A percentile compares a stretch with the other conserved stretches of the same genome.
Evolutionary conservation across 2,329 filamentous ascomycete species (phyloP).

Genomic region (Trichophyton schoenleinii): DNA sequence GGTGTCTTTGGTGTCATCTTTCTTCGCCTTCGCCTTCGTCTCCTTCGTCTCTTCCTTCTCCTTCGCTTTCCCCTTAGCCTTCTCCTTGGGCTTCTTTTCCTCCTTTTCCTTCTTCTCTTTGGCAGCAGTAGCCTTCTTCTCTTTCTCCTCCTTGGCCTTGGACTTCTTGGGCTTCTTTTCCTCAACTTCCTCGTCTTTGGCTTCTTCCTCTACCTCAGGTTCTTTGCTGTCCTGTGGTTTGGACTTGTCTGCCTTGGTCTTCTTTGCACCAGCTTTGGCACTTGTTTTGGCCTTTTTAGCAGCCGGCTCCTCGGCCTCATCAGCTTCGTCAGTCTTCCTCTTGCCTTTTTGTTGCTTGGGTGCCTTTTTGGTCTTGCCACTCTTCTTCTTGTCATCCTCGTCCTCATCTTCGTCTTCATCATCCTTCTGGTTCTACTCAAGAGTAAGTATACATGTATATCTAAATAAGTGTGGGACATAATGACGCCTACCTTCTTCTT

Average conservation of each 20-base stretch:
- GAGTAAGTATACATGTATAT: background rate
- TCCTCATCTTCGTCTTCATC: background rate
- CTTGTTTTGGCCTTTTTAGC: constrained; percentile 14
- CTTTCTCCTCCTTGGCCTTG: constrained; percentile 10
- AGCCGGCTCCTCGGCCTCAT: constrained; percentile 12
- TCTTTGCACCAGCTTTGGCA: constrained; percentile 4
- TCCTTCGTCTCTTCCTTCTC: constrained; percentile 8
- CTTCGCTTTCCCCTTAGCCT: constrained; percentile 10
- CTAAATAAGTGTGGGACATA: background rate
- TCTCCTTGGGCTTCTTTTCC: constrained; percentile 12
- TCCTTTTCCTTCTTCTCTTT: constrained; percentile 14
- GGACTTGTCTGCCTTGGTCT: constrained; percentile 5
- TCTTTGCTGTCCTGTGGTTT: constrained; percentile 7
- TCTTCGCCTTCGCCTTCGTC: constrained; percentile 15
- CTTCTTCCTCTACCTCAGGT: constrained; percentile 6
- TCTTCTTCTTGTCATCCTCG: constrained; percentile 14
- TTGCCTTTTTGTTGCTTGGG: constrained; percentile 22
- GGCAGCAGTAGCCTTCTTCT: constrained; percentile 6
- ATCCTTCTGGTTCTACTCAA: background rate
- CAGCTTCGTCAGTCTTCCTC: constrained; percentile 19
- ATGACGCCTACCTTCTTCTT: constrained; percentile 19
- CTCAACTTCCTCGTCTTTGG: background rate
- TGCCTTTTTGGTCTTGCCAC: constrained; percentile 24
- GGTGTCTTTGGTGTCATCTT: too few species aligned
- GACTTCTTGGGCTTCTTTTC: constrained; percentile 8